Evolutionary conservation across 1,139 yeast species (phyloP).

Genomic region (Pichia sp.): DNA sequence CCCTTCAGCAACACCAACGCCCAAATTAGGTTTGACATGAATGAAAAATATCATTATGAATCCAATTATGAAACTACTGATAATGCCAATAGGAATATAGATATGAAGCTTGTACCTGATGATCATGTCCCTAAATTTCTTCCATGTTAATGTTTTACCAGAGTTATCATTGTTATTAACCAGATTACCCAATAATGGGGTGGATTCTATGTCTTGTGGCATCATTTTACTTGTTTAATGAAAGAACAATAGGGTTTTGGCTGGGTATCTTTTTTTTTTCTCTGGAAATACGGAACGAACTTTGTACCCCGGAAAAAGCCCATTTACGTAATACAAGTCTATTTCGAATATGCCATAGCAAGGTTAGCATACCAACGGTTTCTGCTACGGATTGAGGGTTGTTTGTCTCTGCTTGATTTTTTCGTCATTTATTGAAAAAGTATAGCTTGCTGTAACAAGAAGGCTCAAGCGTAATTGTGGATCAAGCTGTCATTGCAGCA

Average conservation of each 20-base stretch:
- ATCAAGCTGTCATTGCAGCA: no score
- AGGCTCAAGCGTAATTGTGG: no score
- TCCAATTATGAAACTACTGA: constrained; percentile 9
- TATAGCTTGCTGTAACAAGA: no score
- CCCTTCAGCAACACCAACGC: constrained; percentile 25
- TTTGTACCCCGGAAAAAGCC: neutral
- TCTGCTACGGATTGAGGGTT: no score
- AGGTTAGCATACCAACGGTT: no score
- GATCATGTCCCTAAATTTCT: constrained; percentile 2
- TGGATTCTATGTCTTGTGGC: neutral
- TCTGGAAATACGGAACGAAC: no score
- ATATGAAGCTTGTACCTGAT: constrained; percentile 15
- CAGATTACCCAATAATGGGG: constrained; percentile 3
- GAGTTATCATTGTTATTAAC: no score
- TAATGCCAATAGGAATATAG: constrained; percentile 13
- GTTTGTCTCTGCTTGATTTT: no score
- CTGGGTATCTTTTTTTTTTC: no score
- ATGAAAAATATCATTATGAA: constrained; percentile 12
- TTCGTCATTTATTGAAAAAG: no score
- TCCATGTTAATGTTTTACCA: neutral
- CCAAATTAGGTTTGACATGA: constrained; percentile 22
- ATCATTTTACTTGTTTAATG: neutral
- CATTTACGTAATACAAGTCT: neutral
- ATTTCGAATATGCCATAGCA: no score
- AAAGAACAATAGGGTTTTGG: neutral